These are phyloP conservation scores for Porphyrellus cyaneotinctus DNA, from an alignment of 768 basidiomycete genomes.

Conservation along the genomic window DNA sequence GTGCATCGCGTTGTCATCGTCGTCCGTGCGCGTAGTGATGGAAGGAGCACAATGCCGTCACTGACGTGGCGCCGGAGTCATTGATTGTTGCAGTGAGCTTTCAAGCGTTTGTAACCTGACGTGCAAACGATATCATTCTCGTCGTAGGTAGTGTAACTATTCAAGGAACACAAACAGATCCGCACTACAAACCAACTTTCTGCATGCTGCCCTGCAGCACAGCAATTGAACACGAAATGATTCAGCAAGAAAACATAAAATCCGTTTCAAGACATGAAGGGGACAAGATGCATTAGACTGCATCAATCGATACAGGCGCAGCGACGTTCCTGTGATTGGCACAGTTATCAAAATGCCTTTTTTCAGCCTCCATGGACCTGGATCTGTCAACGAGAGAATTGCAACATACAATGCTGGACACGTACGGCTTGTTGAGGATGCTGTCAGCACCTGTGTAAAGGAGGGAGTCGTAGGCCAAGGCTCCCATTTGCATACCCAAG, in stretches of 20 bases:
- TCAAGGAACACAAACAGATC: background rate
- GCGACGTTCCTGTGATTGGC: background rate
- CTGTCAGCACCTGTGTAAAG: conserved; percentile 56
- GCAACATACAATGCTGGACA: background rate
- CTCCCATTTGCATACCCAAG: conserved; percentile 52
- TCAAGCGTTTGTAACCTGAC: too few relatives aligned
- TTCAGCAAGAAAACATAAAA: background rate
- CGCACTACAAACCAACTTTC: too few relatives aligned
- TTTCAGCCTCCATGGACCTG: conserved; percentile 14
- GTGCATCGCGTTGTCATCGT: too few relatives aligned
- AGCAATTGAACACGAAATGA: background rate
- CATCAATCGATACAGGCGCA: background rate
- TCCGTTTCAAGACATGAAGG: background rate
- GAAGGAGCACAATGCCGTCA: too few relatives aligned
- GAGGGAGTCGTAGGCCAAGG: conserved; percentile 54
- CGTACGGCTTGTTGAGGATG: conserved; percentile 50
- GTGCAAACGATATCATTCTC: background rate
- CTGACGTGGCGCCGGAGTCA: too few relatives aligned
- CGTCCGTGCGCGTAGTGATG: too few relatives aligned
- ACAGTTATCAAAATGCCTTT: conserved; percentile 15
- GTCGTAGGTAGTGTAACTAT: background rate
- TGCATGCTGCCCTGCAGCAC: too few relatives aligned
- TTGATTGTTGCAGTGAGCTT: too few relatives aligned
- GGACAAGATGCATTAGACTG: conserved; percentile 6
- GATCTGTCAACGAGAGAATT: background rate